Conservation (phyloP, 176 grass and related monocot species). For the Areca catechu region DNA sequence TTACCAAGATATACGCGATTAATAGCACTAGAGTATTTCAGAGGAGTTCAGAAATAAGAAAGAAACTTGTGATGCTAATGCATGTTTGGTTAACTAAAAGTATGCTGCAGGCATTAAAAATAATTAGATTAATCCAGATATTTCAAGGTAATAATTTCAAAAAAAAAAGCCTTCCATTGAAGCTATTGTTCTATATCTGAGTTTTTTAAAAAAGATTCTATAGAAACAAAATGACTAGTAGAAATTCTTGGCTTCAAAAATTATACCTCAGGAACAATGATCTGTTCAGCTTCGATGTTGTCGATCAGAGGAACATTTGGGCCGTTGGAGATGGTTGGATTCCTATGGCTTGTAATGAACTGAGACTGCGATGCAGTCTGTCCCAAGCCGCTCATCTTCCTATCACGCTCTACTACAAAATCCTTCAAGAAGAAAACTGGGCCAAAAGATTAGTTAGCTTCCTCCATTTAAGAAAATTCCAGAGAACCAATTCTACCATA, state of each 20-base stretch:
- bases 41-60: too few relatives aligned
- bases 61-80: too few relatives aligned
- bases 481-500: neutral
- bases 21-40: too few relatives aligned
- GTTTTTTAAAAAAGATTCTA: too few relatives aligned
- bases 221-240: neutral
- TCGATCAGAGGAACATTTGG: constrained; percentile 63
- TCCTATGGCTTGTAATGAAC: constrained; percentile 49
- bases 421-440: constrained; percentile 8
- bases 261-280: constrained; percentile 81
- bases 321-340: constrained; percentile 33
- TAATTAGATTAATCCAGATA: too few relatives aligned
- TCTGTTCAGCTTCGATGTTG: constrained; percentile 72
- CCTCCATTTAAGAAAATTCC: constrained; percentile 30
- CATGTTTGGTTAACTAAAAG: too few relatives aligned
- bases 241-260: constrained; percentile 7
- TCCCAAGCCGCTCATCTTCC: constrained; percentile 19
- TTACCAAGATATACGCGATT: too few relatives aligned
- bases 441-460: too few relatives aligned
- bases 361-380: constrained; percentile 42
- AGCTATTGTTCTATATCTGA: too few relatives aligned
- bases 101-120: too few relatives aligned
- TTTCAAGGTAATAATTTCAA: too few relatives aligned
- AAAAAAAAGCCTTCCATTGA: too few relatives aligned
- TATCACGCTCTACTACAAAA: constrained; percentile 12